Conservation (phyloP, 441 rosid species). For the Flueggea neowawraea region DNA sequence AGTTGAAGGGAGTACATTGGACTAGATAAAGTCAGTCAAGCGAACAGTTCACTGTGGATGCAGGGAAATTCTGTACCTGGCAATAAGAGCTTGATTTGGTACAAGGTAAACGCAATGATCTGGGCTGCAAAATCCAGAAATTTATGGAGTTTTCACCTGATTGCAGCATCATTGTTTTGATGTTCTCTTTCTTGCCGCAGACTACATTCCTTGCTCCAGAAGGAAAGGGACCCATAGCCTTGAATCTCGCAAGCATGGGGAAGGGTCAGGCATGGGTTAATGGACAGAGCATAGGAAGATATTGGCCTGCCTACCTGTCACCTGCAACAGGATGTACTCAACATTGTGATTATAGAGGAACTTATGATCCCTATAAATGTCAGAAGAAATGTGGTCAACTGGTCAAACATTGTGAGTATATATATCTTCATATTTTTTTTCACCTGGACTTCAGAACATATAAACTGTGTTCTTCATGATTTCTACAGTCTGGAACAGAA, state of each 20-base stretch:
- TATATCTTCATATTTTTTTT: neutral
- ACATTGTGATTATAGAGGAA: constrained; percentile 61
- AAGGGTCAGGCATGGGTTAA: constrained; percentile 82
- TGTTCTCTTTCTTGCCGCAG: constrained; percentile 20
- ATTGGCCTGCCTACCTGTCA: constrained; percentile 62
- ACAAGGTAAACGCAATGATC: constrained; percentile 36
- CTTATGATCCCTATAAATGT: constrained; percentile 42
- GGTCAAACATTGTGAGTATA: constrained; percentile 52
- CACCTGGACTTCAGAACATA: no score
- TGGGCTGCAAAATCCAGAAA: no score
- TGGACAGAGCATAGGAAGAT: constrained; percentile 57
- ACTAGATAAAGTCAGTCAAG: constrained; percentile 32
- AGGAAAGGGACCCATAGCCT: constrained; percentile 52
- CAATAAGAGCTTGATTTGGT: constrained; percentile 59
- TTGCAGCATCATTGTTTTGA: neutral
- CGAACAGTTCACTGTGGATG: constrained; percentile 56
- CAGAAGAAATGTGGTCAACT: constrained; percentile 55
- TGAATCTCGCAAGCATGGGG: constrained; percentile 64
- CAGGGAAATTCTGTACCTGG: constrained; percentile 32
- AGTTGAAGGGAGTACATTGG: constrained; percentile 60
- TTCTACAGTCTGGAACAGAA: no score
- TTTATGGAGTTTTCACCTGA: no score
- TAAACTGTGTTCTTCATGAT: no score
- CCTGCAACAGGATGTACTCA: constrained; percentile 44
- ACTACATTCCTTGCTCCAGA: constrained; percentile 37